Evolutionary conservation across 148 eudicot species (phyloP).

Genomic region (Polygonum aviculare): DNA sequence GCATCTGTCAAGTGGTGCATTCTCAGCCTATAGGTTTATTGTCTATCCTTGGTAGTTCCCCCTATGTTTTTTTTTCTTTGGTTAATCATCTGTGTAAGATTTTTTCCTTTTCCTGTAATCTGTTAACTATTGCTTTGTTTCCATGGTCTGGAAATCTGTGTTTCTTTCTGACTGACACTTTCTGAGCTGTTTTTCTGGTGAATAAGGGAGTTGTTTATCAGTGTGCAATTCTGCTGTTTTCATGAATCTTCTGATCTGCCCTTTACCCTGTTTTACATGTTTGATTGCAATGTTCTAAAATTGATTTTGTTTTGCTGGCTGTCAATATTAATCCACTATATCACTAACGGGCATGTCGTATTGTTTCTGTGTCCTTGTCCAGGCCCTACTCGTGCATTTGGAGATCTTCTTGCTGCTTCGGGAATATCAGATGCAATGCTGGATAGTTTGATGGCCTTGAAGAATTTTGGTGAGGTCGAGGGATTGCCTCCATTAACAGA

Average conservation of each 20-base stretch:
- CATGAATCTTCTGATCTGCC: background rate
- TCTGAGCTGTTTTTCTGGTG: background rate
- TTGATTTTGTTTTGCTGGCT: background rate
- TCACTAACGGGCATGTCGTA: background rate
- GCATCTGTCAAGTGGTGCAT: background rate
- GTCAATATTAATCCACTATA: background rate
- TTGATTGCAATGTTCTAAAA: background rate
- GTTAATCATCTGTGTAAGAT: background rate
- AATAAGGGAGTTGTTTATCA: background rate
- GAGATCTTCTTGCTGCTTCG: constrained; percentile 84
- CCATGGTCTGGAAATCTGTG: background rate
- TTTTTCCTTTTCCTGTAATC: background rate
- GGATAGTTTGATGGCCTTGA: constrained; percentile 86
- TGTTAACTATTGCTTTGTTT: background rate
- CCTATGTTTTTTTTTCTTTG: background rate
- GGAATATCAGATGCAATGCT: constrained; percentile 89
- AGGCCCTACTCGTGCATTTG: constrained; percentile 93
- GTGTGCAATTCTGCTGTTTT: background rate
- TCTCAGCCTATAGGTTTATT: background rate
- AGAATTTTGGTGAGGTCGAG: constrained; percentile 57
- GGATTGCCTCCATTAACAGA: constrained; percentile 76
- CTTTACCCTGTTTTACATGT: background rate
- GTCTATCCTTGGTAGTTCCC: background rate
- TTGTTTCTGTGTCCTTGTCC: constrained; percentile 15
- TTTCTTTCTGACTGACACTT: background rate